phyloP scores from a whole-genome alignment of 768 basidiomycete species.

The Pleurotus pulmonarius region DNA sequence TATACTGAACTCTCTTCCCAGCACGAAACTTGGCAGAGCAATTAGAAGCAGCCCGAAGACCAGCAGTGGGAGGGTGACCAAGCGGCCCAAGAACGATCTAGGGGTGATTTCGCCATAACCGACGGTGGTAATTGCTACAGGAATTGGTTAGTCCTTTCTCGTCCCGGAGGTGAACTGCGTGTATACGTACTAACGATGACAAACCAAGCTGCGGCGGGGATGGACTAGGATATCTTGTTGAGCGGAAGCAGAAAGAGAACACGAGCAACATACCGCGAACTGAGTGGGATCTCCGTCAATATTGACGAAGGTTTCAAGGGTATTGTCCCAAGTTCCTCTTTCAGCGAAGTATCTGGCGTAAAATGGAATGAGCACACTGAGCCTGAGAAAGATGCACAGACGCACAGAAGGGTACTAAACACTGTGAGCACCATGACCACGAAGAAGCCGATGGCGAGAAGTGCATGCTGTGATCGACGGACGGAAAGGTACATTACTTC shows the following conservation, averaged over 20 bases:
- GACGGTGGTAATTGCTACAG: slow-evolving; percentile 80
- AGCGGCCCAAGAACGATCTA: slow-evolving; percentile 79
- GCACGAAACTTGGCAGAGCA: slow-evolving; percentile 87
- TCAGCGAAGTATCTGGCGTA: slow-evolving; percentile 77
- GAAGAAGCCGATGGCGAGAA: slow-evolving; percentile 86
- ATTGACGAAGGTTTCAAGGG: slow-evolving; percentile 77
- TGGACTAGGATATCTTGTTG: slow-evolving; percentile 35
- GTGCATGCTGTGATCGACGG: slow-evolving; percentile 79
- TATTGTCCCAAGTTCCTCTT: slow-evolving; percentile 85
- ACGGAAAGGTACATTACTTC: slow-evolving; percentile 93
- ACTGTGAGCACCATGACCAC: slow-evolving; percentile 83
- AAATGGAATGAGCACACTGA: neutral
- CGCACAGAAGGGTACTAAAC: slow-evolving; percentile 81
- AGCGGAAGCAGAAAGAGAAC: neutral
- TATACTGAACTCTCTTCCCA: slow-evolving; percentile 86
- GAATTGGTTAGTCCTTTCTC: neutral
- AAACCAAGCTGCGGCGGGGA: slow-evolving; percentile 78
- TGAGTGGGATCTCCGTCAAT: slow-evolving; percentile 80
- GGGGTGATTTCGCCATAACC: slow-evolving; percentile 94
- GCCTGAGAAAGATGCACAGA: slow-evolving; percentile 8
- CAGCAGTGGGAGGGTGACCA: slow-evolving; percentile 83
- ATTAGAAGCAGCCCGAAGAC: slow-evolving; percentile 86
- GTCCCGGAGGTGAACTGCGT: too few relatives aligned
- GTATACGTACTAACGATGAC: slow-evolving; percentile 69
- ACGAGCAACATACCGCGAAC: slow-evolving; percentile 51